Evolutionary conservation across 106 monocot genomes (phyloP), one percentile per base, ranked within the genome.

Genomic region (Agapanthus africanus): DNA sequence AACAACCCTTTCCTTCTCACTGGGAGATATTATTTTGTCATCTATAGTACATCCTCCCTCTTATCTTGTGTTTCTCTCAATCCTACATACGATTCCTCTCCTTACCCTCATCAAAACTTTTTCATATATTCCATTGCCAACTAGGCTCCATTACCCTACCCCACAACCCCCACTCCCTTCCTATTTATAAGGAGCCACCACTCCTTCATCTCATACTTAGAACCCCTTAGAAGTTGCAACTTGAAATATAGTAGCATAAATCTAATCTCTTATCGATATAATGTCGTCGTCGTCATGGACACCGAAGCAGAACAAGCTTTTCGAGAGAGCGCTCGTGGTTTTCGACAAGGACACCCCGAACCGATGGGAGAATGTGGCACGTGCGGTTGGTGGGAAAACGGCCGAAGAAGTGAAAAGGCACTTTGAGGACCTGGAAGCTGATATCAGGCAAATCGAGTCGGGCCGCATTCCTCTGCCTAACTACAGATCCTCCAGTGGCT

Each of bases 251-350:
- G n/a, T n/a, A n/a, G n/a, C n/a, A n/a, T n/a, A 47, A 19, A 47
- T 19, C 46, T 19, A 47, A 1, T 47, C 16, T 47, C 46, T 7
- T 47, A 47, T 19, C 13, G 46, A 2, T 13, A 47, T 15, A 44
- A 66, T 66, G 66, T 22, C 66, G 28, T 66, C 66, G 16, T 66
- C 42, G 18, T 27, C 66, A 27, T 77, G 72, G 77, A 39, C 69
- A 14, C n/a, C 40, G 21, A 63, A 77, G 68, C 68, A 81, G 64
- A 77, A 81, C 77, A 81, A 81, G 67, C 72, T 51, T 51, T 81
- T 81, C 52, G 81, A 81, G 73, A 59, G 34, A 41, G 81, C 77
- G 6, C 77, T 81, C 8, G 81, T 77, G 0, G 77, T 73, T 19
- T 77, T 69, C 30, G 81, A 81, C 67, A 64, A 44, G 69, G 81